phyloP scores from a whole-genome alignment of 495 filamentous ascomycete species.

The Lophiostoma macrostomum region DNA sequence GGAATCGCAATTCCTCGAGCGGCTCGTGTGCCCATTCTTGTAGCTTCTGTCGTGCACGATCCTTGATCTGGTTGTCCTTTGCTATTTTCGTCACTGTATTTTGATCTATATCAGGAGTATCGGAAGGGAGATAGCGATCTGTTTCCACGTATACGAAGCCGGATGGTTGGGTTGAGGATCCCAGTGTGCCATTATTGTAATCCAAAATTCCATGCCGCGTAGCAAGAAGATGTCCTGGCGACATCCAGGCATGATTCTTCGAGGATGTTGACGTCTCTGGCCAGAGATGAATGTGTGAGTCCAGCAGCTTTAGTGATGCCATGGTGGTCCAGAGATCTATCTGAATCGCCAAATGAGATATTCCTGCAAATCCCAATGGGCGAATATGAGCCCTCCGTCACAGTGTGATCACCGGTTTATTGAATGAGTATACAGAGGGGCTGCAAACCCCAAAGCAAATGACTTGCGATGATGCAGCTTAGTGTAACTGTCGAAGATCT shows the following conservation, averaged over 20 bases:
- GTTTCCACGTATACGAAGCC: constrained; percentile 82
- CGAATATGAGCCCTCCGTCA: too few relatives aligned
- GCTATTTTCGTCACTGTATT: constrained; percentile 15
- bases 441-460: too few relatives aligned
- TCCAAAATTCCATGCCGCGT: constrained; percentile 20
- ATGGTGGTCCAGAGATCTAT: constrained; percentile 12
- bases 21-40: constrained; percentile 50
- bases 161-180: constrained; percentile 37
- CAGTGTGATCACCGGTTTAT: too few relatives aligned
- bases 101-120: not conserved
- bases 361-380: too few relatives aligned
- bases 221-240: constrained; percentile 53
- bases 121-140: constrained; percentile 51
- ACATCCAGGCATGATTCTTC: constrained; percentile 62
- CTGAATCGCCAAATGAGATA: too few relatives aligned
- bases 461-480: too few relatives aligned
- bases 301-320: constrained; percentile 53
- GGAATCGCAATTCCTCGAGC: constrained; percentile 66
- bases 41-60: not conserved
- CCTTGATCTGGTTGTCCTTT: too few relatives aligned
- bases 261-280: constrained; percentile 56
- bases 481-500: too few relatives aligned
- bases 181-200: constrained; percentile 2
- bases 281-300: constrained; percentile 87
- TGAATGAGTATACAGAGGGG: too few relatives aligned